phyloP scores from a whole-genome alignment of 2,329 filamentous ascomycete species.

The Exophiala mesophila region DNA sequence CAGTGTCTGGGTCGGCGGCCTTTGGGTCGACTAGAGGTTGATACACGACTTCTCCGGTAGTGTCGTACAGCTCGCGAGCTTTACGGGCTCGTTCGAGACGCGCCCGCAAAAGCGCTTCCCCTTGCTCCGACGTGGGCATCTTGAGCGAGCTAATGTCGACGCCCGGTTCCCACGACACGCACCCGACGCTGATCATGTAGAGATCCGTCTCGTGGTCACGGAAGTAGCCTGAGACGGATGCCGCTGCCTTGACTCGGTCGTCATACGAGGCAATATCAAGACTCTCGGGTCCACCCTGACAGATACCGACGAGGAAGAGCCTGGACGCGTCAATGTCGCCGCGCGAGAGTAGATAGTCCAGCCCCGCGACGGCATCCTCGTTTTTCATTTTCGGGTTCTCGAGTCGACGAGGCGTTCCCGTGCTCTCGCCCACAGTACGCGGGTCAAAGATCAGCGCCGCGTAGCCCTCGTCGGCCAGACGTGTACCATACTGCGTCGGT shows the following conservation, averaged over 20 bases:
- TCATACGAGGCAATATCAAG: constrained; percentile 32
- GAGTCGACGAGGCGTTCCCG: constrained; percentile 28
- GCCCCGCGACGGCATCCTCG: constrained; percentile 28
- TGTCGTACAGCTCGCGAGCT: constrained; percentile 28
- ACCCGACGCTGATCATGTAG: constrained; percentile 31
- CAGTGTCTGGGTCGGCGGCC: constrained; percentile 24
- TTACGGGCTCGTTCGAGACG: constrained; percentile 27
- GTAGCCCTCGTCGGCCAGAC: constrained; percentile 32
- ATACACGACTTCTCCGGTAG: constrained; percentile 29
- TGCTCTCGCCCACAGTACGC: constrained; percentile 31
- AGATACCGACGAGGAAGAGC: constrained; percentile 31
- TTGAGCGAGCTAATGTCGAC: constrained; percentile 27
- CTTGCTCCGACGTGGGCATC: constrained; percentile 30
- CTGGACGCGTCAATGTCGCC: constrained; percentile 26
- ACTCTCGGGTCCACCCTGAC: constrained; percentile 30
- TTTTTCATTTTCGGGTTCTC: constrained; percentile 33
- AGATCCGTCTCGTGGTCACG: constrained; percentile 31
- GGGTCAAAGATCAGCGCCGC: constrained; percentile 32
- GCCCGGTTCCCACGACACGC: constrained; percentile 27
- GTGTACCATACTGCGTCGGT: constrained; percentile 30
- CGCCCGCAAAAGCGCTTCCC: constrained; percentile 28
- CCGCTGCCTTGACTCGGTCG: constrained; percentile 7
- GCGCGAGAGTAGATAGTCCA: constrained; percentile 29
- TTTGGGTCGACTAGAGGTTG: constrained; percentile 28
- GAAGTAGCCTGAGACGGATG: constrained; percentile 28